Evolutionary conservation across 176 grass and related monocot genomes (phyloP), one percentile per base, ranked within the genome.

Genomic region (Luzula sylvatica): DNA sequence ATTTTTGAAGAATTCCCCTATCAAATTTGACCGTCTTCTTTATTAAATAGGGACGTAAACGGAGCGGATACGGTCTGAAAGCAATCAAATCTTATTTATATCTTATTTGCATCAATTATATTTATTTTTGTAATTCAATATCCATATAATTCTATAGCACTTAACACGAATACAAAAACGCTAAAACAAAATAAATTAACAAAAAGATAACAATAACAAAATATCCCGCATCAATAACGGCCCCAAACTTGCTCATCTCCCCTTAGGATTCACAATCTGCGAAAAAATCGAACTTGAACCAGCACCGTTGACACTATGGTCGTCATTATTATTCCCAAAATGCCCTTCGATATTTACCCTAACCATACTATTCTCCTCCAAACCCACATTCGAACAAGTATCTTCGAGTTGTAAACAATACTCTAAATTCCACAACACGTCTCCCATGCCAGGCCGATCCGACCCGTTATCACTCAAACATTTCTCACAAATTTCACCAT

Each of bases 341-440:
- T 69, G 52, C 26, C 71, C 65, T n/a, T 88, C 40, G 23, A 77
- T 63, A 74, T 87, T 81, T 72, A 89, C 81, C 62, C 90, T 95
- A 21, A 78, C 73, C 7, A 82, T 79, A 53, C 87, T 79, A 20
- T 82, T 88, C 22, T 86, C 71, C 23, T 82, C 80, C 1, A 67
- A 77, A 60, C 70, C 74, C 18, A 80, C 83, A 57, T 62, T 38
- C n/a, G 46, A 68, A 1, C 56, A 56, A 13, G 58, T 71, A 50
- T 95, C 84, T 62, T 95, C 84, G 24, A 95, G 80, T 80, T 95
- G 90, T 44, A 86, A 71, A 57, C 79, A 80, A 71, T 79, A 95
- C 58, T 95, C 90, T 45, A 95, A 69, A 54, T 95, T 89, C 90
- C 90, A 89, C 44, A 95, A 44, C 8, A 95, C 90, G 47, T 95